Evolutionary conservation across 768 basidiomycete species (phyloP).

Genomic region (Boletus reticuloceps): DNA sequence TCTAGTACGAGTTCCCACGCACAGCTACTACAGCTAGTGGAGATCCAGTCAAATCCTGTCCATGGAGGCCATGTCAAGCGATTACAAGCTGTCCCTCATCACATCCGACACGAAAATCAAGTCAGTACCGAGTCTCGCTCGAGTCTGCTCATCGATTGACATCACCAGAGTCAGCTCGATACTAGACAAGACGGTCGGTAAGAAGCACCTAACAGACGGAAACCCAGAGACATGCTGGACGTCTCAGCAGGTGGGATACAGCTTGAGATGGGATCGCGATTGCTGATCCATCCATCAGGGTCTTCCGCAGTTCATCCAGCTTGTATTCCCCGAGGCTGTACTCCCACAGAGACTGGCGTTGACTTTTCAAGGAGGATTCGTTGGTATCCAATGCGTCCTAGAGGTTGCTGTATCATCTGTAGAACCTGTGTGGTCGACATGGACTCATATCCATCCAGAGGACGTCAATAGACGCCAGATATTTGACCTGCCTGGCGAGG

Average conservation of each 20-base stretch:
- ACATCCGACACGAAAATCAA: conserved; percentile 24
- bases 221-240: conserved; percentile 84
- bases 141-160: conserved; percentile 1
- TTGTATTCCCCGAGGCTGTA: conserved; percentile 53
- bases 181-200: conserved; percentile 69
- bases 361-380: conserved; percentile 88
- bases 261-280: background rate
- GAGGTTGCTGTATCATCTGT: conserved; percentile 34
- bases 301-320: conserved; percentile 71
- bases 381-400: conserved; percentile 62
- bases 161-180: conserved; percentile 71
- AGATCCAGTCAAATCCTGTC: too few relatives aligned
- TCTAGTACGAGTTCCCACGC: conserved; percentile 11
- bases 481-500: conserved; percentile 48
- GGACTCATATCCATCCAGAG: conserved; percentile 67
- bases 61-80: conserved; percentile 19
- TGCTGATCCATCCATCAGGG: conserved; percentile 46
- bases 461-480: conserved; percentile 73
- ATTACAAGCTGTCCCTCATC: conserved; percentile 20
- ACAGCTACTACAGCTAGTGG: too few relatives aligned
- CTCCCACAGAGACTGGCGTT: conserved; percentile 53
- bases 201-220: conserved; percentile 66
- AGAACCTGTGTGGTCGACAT: conserved; percentile 45
- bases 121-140: conserved; percentile 40
- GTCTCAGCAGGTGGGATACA: conserved; percentile 61